Base-by-base conservation (phyloP, 345 rosid species). In the Salix suchowensis region DNA sequence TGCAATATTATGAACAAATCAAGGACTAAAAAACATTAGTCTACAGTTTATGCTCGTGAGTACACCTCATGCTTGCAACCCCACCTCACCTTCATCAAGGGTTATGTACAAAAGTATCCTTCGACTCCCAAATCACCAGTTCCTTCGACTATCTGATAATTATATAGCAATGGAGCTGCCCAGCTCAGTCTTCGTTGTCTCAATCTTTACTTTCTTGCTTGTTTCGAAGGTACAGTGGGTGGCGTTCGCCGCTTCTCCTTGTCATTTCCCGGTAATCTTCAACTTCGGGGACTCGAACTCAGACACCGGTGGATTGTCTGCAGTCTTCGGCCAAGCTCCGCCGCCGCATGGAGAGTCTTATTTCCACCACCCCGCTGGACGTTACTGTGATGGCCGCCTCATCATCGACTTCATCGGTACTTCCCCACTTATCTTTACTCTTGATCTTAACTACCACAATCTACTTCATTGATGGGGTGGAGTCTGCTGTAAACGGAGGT, bases 201-300 rank as follows among this genome's bases (percentile, higher is more conserved):
- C 65, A 13, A 6, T 70, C 28, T 23, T 76, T 13, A 26, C 76
- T 60, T 58, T 60, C 2, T 58, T 70, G 23, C 8, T 62, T 11
- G 70, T 39, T 73, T 48, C 75, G 12, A 61, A 16, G 42, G 46
- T 74, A 46, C 52, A 61, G 58, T 4, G 37, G 8, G 46, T 14
- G 1, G 79, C 37, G 37, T 16, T 70, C 39, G 86, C 73, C 32
- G 0, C 64, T 39, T 32, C 66, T 46, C 48, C 68, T 4, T 80
- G 83, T 34, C 76, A 60, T 55, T 80, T 80, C 48, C 97, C 94
- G 4, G 98, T 94, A 34, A 88, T 93, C 71, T 93, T 89, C 82
- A 93, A 95, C 89, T 92, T 94, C 12, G 97, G 98, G 1, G 97
- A 94, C 86, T 94, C 98, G 0, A 94, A 94, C 77, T 94, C 98